These are phyloP conservation scores for Volvox africanus DNA, from an alignment of 139 green algal genomes.

Conservation along the genomic window DNA sequence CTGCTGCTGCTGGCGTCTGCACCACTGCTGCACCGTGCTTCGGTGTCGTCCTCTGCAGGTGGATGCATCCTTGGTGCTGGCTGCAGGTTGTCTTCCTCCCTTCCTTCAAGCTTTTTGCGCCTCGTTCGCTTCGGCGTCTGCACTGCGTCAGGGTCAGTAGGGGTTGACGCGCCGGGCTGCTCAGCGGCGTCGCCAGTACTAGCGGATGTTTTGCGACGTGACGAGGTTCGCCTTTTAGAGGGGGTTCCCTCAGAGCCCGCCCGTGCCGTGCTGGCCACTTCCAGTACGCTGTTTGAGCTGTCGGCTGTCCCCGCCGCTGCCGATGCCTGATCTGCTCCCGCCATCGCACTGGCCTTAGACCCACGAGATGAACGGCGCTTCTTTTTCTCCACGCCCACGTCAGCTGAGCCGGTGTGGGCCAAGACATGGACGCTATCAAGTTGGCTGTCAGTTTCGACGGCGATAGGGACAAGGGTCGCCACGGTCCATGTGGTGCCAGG, in stretches of 20 bases:
- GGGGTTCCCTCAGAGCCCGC: not conserved
- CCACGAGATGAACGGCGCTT: not conserved
- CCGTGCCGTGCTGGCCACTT: not conserved
- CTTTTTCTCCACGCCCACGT: not conserved
- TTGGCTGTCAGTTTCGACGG: not conserved
- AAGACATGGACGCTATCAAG: not conserved
- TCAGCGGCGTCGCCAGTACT: not conserved
- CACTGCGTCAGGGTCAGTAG: not conserved
- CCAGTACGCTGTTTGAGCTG: not conserved
- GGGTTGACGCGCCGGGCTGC: not conserved
- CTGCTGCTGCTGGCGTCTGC: not conserved
- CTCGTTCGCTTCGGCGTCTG: not conserved
- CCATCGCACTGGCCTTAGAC: not conserved
- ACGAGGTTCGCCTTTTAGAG: not conserved
- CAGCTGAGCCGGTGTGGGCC: not conserved
- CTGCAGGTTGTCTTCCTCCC: not conserved
- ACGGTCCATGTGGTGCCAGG: not conserved
- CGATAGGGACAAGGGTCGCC: not conserved
- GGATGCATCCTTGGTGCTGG: not conserved
- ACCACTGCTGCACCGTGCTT: not conserved
- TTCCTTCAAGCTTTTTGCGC: constrained; percentile 10
- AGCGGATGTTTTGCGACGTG: not conserved
- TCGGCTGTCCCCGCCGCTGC: not conserved
- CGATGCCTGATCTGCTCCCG: not conserved
- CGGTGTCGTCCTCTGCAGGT: not conserved